Percentiles rank a stretch among this genome's conserved stretches.
phyloP scores from a whole-genome alignment of 106 monocot genomes.

The Dendrobium nobile region DNA sequence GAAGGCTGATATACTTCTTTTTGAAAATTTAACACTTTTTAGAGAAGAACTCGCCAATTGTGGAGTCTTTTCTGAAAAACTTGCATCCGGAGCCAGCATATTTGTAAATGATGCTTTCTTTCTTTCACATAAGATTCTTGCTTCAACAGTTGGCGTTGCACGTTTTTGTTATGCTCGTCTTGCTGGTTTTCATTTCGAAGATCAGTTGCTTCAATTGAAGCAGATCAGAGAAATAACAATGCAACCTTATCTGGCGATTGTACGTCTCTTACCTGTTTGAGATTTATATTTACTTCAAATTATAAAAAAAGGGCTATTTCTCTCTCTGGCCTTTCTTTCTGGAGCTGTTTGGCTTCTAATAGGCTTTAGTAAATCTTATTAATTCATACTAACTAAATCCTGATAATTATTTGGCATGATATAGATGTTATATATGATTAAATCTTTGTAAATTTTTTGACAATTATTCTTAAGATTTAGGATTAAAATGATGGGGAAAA shows the following conservation, averaged over 20 bases:
- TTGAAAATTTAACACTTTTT: conserved; percentile 63
- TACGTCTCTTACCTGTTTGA: conserved; percentile 16
- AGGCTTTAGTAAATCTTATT: not conserved
- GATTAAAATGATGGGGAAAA: not conserved
- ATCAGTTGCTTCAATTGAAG: conserved; percentile 38
- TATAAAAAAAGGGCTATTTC: not conserved
- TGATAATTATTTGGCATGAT: too few relatives aligned
- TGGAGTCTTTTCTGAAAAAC: conserved; percentile 48
- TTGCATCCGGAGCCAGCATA: conserved; percentile 53
- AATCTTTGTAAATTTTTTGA: too few relatives aligned
- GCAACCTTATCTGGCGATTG: conserved; percentile 72
- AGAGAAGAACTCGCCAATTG: conserved; percentile 79
- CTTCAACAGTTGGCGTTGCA: conserved; percentile 85
- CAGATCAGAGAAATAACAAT: conserved; percentile 30
- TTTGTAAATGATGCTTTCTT: conserved; percentile 91
- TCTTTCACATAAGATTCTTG: conserved; percentile 75
- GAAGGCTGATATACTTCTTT: conserved; percentile 53
- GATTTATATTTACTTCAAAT: not conserved
- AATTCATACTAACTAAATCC: not conserved
- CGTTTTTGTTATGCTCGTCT: conserved; percentile 73
- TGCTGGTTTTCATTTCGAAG: conserved; percentile 95
- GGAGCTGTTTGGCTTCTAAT: too few relatives aligned
- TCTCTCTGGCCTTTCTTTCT: not conserved
- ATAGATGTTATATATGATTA: too few relatives aligned
- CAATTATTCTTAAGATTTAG: too few relatives aligned